phyloP scores from a whole-genome alignment of 257 asterid genomes.

The Scutellaria galericulata region DNA sequence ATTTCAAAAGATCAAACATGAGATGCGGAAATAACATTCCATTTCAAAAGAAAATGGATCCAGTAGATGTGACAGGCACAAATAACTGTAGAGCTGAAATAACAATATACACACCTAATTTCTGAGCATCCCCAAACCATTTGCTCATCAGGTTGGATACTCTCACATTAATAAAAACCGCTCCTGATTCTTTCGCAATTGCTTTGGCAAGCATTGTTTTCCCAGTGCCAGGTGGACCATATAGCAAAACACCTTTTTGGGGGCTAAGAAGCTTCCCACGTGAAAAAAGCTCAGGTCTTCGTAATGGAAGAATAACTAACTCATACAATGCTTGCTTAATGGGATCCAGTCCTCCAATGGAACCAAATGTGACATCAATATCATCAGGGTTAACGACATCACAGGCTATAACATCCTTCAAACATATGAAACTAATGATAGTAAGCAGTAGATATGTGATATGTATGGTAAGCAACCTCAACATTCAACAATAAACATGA shows the following conservation, averaged over 20 bases:
- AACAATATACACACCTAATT: constrained; percentile 61
- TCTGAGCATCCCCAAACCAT: constrained; percentile 99
- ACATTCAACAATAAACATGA: constrained; percentile 5
- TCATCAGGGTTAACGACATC: constrained; percentile 89
- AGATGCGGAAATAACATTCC: background rate
- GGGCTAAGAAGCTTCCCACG: constrained; percentile 92
- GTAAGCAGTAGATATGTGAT: constrained; percentile 27
- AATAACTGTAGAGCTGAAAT: background rate
- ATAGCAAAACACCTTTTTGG: constrained; percentile 90
- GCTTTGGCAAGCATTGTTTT: constrained; percentile 99
- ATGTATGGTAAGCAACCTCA: constrained; percentile 16
- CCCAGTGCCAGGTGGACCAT: constrained; percentile 99
- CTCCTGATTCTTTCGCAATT: constrained; percentile 93
- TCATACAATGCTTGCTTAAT: constrained; percentile 77
- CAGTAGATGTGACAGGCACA: background rate
- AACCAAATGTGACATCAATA: constrained; percentile 75
- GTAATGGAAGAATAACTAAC: constrained; percentile 85
- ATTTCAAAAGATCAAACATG: constrained; percentile 4
- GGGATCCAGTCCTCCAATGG: constrained; percentile 90
- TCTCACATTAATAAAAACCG: constrained; percentile 86
- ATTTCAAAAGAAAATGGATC: background rate
- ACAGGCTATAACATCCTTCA: constrained; percentile 90
- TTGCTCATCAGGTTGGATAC: constrained; percentile 94
- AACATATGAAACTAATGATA: constrained; percentile 25
- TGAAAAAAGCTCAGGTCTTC: constrained; percentile 87